Evolutionary conservation across 306 rosid species (phyloP), one percentile per base, ranked within the genome.

Genomic region (Sesbania bispinosa): DNA sequence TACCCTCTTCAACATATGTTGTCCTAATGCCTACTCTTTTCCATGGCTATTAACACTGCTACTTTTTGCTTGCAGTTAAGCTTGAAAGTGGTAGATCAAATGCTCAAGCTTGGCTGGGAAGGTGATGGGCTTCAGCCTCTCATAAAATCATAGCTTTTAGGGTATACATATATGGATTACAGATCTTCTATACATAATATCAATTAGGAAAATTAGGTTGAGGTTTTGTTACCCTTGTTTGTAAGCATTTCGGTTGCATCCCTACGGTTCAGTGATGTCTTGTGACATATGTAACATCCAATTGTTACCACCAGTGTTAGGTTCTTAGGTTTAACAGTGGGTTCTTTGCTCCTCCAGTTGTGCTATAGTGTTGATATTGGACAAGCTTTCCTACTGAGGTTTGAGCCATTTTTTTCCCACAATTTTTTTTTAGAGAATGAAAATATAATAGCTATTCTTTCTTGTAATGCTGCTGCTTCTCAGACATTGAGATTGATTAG

Each of bases 81-180:
- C 85, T 86, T 92, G 90, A 92, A 92, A 84, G 93, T 92, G 51
- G 87, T 89, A 45, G 97, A 92, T 87, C 96, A 92, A 7, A 92
- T 87, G 97, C 93, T 89, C 73, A 92, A 92, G 87, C 92, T 89
- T 54, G 97, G 96, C 46, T 92, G 96, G 97, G 97, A 89, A 85
- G 97, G 99, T 57, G 96, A 91, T 47, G 99, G 99, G 66, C 85
- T 89, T 62, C 85, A 78, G 64, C 99, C 96, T 72, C 88, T 94
- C 53, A 94, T 91, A 57, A 89, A 88, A 57, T 88, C 88, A 38
- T 92, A 87, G 92, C n/a, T 54, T 80, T 87, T 80, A 76, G 87
- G 66, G 61, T 66, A 67, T 77, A 83, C 82, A 59, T 57, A 71
- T 70, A 74, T 77, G 80, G 59, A 70, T 55, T 72, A 72, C 70